Base-by-base conservation (phyloP, 352 stramenopile genomes). In the Hyaloperonospora arabidopsidis region DNA sequence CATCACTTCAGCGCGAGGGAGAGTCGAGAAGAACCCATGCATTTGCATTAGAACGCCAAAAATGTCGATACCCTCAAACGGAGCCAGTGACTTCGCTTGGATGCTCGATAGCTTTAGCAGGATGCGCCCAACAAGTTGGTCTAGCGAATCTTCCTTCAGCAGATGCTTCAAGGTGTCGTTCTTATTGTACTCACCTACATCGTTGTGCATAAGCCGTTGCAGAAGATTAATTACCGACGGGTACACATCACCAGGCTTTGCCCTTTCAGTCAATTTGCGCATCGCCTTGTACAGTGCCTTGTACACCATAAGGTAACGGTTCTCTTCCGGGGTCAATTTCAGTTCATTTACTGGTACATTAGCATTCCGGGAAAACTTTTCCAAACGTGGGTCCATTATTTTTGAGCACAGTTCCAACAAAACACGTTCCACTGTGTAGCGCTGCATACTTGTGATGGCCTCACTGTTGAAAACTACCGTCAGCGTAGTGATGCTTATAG, bases 11-110 rank as follows among this genome's bases (percentile, higher is more conserved):
- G 55, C 79, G 38, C 73, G 57, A 8, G 81, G 72, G 15, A 90
- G 63, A 11, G 79, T 91, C 5, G 79, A 80, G 43, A 93, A 91
- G 57, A 92, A 90, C 32, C 70, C 86, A 51, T 93, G 81, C 81
- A 92, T 90, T 53, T 90, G 76, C 77, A 90, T 90, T 28, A 93
- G 64, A 19, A 92, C 73, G 36, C 77, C 79, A 35, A 86, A 91
- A 17, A 94, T 71, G 49, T 94, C 76, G 46, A 92, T 83, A 11
- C 69, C 69, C 60, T 89, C 78, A 28, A 92, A 92, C 0, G 81
- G 79, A 21, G 79, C 78, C 14, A 87, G 15, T 5, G 67, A 68
- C 19, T 70, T 74, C 2, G 80, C 69, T 56, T 94, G 81, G 0
- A 68, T 45, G 8, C 59, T 68, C 0, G 84, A 77, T 43, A 92